Conservation (phyloP, 257 asterid genomes). For the Hygrophila difformis region DNA sequence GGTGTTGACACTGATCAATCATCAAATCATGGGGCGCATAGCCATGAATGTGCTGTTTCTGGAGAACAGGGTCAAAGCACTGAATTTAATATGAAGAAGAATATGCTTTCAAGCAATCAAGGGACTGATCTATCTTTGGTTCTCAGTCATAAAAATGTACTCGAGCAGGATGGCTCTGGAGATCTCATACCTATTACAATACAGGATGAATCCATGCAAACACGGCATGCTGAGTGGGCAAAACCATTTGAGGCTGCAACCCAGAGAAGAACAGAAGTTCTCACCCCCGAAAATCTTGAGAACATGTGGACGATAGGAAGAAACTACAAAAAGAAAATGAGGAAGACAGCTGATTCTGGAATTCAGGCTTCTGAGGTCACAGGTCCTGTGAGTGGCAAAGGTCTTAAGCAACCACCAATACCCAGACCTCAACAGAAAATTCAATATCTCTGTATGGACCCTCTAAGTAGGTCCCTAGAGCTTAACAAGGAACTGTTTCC, state of each 20-base stretch:
- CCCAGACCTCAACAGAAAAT: conserved; percentile 45
- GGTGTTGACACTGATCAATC: conserved; percentile 32
- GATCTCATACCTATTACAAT: conserved; percentile 24
- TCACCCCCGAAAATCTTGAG: conserved; percentile 97
- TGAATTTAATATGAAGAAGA: too few species aligned
- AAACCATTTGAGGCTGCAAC: conserved; percentile 83
- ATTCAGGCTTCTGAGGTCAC: conserved; percentile 26
- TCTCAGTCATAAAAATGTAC: conserved; percentile 33
- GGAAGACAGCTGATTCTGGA: conserved; percentile 33
- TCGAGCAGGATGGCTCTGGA: conserved; percentile 29
- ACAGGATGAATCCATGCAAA: conserved; percentile 37
- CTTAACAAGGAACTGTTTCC: conserved; percentile 24
- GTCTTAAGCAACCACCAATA: conserved; percentile 35
- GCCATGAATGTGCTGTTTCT: conserved; percentile 23
- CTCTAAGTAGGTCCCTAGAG: conserved; percentile 33
- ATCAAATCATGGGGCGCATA: conserved; percentile 28
- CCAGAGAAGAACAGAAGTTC: conserved; percentile 97
- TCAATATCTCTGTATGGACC: conserved; percentile 24
- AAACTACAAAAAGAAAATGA: conserved; percentile 77
- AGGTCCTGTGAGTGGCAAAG: conserved; percentile 23
- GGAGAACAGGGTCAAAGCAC: conserved; percentile 31
- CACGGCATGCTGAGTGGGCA: conserved; percentile 84
- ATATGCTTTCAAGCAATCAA: too few species aligned
- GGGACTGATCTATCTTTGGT: conserved; percentile 27
- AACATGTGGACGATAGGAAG: conserved; percentile 98